Conservation (phyloP, 805 yeast species). For the Ogataea methanolica region DNA sequence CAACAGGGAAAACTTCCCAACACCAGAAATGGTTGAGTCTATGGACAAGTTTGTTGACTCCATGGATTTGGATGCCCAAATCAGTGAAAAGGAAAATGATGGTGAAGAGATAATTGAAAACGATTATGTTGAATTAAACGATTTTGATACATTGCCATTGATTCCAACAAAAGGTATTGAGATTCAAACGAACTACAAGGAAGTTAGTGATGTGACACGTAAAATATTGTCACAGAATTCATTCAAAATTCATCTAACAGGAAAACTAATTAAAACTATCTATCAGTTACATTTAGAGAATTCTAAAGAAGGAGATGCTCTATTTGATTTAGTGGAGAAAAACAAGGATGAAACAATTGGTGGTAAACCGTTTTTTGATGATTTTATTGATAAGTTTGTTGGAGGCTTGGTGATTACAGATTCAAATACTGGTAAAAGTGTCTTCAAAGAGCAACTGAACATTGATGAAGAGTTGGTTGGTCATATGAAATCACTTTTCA, state of each 20-base stretch:
- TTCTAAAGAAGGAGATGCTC: conserved; percentile 5
- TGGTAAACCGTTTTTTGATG: conserved; percentile 1
- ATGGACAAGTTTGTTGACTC: conserved; percentile 42
- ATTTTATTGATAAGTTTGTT: background rate
- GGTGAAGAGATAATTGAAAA: conserved; percentile 7
- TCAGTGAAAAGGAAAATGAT: conserved; percentile 17
- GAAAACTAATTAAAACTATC: conserved; percentile 5
- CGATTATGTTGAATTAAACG: conserved; percentile 17
- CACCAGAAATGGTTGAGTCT: conserved; percentile 31
- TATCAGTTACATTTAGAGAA: conserved; percentile 4
- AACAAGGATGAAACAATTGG: background rate
- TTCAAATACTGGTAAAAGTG: background rate
- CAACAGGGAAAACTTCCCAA: conserved; percentile 29
- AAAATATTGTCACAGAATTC: conserved; percentile 16
- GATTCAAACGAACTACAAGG: background rate
- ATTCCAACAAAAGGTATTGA: conserved; percentile 13
- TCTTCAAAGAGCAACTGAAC: background rate
- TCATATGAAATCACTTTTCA: background rate
- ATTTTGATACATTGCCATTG: conserved; percentile 15
- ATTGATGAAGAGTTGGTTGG: background rate
- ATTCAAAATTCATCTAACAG: conserved; percentile 16
- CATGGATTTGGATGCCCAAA: conserved; percentile 36
- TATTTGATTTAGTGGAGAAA: conserved; percentile 9
- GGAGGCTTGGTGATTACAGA: background rate
- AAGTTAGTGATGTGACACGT: conserved; percentile 12